Evolutionary conservation across 768 basidiomycete genomes (phyloP).

Genomic region (Lactarius evosmus): DNA sequence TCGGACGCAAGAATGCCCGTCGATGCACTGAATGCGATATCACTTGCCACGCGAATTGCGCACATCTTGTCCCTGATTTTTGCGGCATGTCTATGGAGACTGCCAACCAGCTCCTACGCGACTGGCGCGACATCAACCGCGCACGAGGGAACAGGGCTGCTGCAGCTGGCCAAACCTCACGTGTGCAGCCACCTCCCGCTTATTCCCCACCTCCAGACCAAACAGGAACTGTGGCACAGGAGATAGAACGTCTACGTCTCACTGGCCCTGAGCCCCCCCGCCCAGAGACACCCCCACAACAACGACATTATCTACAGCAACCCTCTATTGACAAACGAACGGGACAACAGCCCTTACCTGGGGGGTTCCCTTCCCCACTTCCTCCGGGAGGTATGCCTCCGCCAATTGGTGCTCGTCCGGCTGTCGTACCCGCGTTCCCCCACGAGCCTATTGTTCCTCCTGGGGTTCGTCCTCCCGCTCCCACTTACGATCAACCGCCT

Average conservation of each 20-base stretch:
- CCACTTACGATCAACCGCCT: slow-evolving; percentile 22
- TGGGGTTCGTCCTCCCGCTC: slow-evolving; percentile 21
- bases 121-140: slow-evolving; percentile 89
- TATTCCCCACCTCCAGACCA: slow-evolving; percentile 34
- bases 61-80: slow-evolving; percentile 97
- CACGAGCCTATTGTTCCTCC: slow-evolving; percentile 37
- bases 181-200: slow-evolving; percentile 36
- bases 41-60: slow-evolving; percentile 96
- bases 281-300: slow-evolving; percentile 30
- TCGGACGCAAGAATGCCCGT: slow-evolving; percentile 94
- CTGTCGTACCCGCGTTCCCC: slow-evolving; percentile 37
- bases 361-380: slow-evolving; percentile 28
- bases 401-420: slow-evolving; percentile 39
- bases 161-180: slow-evolving; percentile 38
- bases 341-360: slow-evolving; percentile 28
- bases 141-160: slow-evolving; percentile 49
- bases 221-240: slow-evolving; percentile 28
- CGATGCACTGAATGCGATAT: slow-evolving; percentile 95
- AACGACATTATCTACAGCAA: slow-evolving; percentile 26
- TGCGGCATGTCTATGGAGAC: slow-evolving; percentile 99
- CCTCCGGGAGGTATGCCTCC: slow-evolving; percentile 33
- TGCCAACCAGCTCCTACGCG: slow-evolving; percentile 86
- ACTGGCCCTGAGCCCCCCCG: slow-evolving; percentile 28
- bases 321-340: slow-evolving; percentile 28
- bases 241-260: slow-evolving; percentile 31